These are phyloP conservation scores for Saraca asoca DNA, from an alignment of 331 rosid species.

Conservation along the genomic window DNA sequence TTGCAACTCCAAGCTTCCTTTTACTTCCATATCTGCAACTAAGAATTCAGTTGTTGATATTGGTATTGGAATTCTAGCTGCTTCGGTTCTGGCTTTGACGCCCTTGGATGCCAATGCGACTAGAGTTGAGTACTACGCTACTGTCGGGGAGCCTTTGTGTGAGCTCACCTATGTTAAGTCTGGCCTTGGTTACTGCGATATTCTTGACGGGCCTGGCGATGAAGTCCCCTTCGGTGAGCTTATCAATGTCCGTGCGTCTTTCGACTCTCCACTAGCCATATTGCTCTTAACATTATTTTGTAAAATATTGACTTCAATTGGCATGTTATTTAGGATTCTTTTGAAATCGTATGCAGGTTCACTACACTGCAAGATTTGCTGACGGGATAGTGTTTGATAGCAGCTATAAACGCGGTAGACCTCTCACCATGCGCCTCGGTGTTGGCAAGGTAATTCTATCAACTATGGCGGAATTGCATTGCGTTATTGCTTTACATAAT, in stretches of 20 bases:
- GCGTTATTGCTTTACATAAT: neutral
- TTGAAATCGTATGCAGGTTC: constrained; percentile 49
- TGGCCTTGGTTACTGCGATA: constrained; percentile 88
- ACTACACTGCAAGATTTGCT: constrained; percentile 84
- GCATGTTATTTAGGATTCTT: neutral
- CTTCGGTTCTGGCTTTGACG: constrained; percentile 59
- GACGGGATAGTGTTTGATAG: constrained; percentile 92
- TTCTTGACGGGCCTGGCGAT: constrained; percentile 58
- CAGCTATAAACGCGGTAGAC: constrained; percentile 85
- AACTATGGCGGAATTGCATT: neutral
- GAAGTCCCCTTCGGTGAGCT: constrained; percentile 82
- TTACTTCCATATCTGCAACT: constrained; percentile 27
- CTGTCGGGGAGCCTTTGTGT: constrained; percentile 79
- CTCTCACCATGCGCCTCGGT: constrained; percentile 94
- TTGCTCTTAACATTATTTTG: too few relatives aligned
- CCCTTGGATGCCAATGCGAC: constrained; percentile 83
- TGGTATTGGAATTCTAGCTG: constrained; percentile 70
- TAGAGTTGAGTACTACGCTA: constrained; percentile 87
- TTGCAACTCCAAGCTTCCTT: constrained; percentile 29
- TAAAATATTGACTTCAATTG: too few relatives aligned
- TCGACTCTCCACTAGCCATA: neutral
- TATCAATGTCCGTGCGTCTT: constrained; percentile 57
- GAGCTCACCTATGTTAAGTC: constrained; percentile 69
- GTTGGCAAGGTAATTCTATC: constrained; percentile 69
- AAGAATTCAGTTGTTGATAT: constrained; percentile 44